phyloP scores from a whole-genome alignment of 169 alveolate genomes.

The Plasmodium relictum region DNA sequence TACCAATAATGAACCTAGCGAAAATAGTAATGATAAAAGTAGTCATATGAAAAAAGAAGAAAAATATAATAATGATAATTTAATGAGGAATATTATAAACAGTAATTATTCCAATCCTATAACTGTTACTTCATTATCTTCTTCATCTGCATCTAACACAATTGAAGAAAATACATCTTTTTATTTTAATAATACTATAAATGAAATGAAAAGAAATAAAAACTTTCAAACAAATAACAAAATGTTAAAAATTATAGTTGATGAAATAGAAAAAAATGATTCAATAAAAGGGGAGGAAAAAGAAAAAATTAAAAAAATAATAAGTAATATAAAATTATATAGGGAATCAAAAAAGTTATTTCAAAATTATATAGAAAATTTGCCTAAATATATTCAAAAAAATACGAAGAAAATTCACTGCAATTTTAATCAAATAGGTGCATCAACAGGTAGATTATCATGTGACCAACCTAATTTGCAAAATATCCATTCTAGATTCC shows the following conservation, averaged over 20 bases:
- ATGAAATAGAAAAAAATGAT: conserved; percentile 57
- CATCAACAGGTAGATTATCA: conserved; percentile 85
- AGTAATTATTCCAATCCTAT: background rate
- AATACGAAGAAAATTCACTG: conserved; percentile 75
- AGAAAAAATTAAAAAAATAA: conserved; percentile 69
- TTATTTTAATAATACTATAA: conserved; percentile 37
- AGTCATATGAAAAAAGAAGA: background rate
- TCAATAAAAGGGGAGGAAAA: conserved; percentile 35
- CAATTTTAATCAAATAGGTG: conserved; percentile 81
- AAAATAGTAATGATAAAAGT: background rate
- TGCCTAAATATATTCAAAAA: conserved; percentile 75
- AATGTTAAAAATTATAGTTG: conserved; percentile 51
- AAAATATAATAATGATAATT: background rate
- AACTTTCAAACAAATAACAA: conserved; percentile 55
- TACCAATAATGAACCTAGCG: background rate
- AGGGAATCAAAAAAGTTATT: conserved; percentile 70
- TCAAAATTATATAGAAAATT: conserved; percentile 74
- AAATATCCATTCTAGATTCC: conserved; percentile 78
- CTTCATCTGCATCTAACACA: background rate
- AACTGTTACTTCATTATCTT: background rate
- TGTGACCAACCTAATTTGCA: conserved; percentile 82
- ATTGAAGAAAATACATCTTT: background rate
- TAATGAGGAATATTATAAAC: background rate
- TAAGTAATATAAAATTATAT: conserved; percentile 68
- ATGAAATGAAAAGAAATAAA: conserved; percentile 70